Percentiles rank a stretch among this genome's conserved stretches.
phyloP scores from a whole-genome alignment of 2,329 filamentous ascomycete genomes.

The Xylaria sp. region DNA sequence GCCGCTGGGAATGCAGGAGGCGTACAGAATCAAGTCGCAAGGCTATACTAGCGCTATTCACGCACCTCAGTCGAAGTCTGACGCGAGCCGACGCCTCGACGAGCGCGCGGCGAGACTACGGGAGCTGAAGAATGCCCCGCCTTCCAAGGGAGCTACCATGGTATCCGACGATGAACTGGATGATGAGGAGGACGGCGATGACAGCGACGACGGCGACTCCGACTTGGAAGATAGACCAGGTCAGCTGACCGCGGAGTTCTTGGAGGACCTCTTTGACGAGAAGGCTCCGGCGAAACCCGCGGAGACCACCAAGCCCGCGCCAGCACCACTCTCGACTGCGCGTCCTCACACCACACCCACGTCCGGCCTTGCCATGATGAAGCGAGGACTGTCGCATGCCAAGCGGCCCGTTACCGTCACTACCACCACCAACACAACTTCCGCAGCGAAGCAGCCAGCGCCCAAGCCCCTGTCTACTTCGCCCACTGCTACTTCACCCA shows the following conservation, averaged over 20 bases:
- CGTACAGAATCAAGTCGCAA: constrained; percentile 49
- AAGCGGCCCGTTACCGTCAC: constrained; percentile 5
- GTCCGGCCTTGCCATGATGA: constrained; percentile 21
- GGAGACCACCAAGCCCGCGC: neutral
- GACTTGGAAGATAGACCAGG: constrained; percentile 12
- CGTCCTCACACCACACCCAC: neutral
- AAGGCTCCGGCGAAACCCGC: constrained; percentile 4
- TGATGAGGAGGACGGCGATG: constrained; percentile 25
- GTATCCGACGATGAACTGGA: constrained; percentile 40
- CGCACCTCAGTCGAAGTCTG: too few species aligned
- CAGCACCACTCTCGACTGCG: neutral
- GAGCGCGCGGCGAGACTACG: constrained; percentile 43
- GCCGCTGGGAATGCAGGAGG: constrained; percentile 57
- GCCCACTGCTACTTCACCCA: too few species aligned
- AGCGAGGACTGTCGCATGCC: constrained; percentile 9
- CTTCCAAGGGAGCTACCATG: constrained; percentile 1
- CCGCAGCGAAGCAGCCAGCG: neutral
- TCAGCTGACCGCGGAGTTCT: constrained; percentile 27
- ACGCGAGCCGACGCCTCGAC: too few species aligned
- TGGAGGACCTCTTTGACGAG: constrained; percentile 28
- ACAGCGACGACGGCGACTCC: constrained; percentile 16
- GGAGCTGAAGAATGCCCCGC: constrained; percentile 35
- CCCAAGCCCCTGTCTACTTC: constrained; percentile 8
- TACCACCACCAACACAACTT: constrained; percentile 1
- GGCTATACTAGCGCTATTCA: constrained; percentile 25